Conservation (phyloP, 768 basidiomycete genomes). For the Rhodocollybia butyracea region DNA sequence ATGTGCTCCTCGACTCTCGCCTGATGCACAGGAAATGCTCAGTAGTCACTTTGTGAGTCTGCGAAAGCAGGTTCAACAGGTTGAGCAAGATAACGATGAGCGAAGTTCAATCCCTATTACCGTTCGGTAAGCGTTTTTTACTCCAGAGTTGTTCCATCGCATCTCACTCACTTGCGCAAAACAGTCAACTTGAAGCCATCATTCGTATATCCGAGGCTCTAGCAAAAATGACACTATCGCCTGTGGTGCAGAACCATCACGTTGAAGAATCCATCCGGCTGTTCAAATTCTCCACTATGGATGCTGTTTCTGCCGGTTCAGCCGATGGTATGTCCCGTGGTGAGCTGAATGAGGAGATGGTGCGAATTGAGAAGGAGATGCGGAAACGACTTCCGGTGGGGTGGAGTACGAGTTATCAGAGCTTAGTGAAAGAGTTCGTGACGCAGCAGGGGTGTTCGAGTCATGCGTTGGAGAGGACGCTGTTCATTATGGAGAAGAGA, state of each 20-base stretch:
- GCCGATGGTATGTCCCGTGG: constrained; percentile 90
- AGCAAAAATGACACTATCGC: constrained; percentile 88
- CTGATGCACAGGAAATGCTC: constrained; percentile 94
- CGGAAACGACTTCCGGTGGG: constrained; percentile 83
- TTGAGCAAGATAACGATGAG: constrained; percentile 96
- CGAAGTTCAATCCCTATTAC: constrained; percentile 98
- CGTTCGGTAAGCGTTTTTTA: constrained; percentile 62
- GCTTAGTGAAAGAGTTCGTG: constrained; percentile 90
- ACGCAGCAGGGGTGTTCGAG: constrained; percentile 86
- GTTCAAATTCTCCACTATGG: constrained; percentile 99
- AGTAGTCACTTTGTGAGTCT: constrained; percentile 93
- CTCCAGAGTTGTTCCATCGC: neutral
- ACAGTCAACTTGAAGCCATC: constrained; percentile 92
- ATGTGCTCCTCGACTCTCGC: constrained; percentile 92
- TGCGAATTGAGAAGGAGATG: constrained; percentile 84
- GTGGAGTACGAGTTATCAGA: constrained; percentile 96
- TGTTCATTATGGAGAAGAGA: constrained; percentile 91
- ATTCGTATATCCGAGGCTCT: constrained; percentile 97
- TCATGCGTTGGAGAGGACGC: constrained; percentile 87
- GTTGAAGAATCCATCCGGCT: constrained; percentile 97
- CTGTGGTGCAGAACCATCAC: constrained; percentile 86
- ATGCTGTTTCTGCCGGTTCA: constrained; percentile 92
- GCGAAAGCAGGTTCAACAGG: constrained; percentile 90
- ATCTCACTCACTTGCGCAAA: neutral
- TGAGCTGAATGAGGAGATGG: constrained; percentile 92